Percentiles rank a stretch among this genome's conserved stretches.
Evolutionary conservation across 1,139 yeast genomes (phyloP).

Genomic region (Suhomyces kunorum): DNA sequence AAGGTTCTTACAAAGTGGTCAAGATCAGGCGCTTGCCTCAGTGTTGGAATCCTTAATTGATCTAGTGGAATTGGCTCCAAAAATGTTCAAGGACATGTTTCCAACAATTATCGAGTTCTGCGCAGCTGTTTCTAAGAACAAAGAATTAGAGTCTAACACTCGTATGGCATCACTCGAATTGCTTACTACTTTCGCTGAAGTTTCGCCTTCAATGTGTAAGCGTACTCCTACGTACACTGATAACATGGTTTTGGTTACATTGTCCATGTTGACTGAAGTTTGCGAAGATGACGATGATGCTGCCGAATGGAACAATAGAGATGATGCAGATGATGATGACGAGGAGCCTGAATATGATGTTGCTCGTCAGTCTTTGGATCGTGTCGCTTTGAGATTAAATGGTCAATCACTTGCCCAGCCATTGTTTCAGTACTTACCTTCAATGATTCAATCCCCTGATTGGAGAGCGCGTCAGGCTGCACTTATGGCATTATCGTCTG

Average conservation of each 20-base stretch:
- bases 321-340: constrained; percentile 75
- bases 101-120: constrained; percentile 83
- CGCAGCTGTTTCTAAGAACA: constrained; percentile 76
- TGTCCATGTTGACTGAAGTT: constrained; percentile 89
- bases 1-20: constrained; percentile 73
- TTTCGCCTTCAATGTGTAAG: constrained; percentile 94
- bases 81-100: constrained; percentile 88
- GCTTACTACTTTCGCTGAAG: constrained; percentile 86
- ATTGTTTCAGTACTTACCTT: constrained; percentile 81
- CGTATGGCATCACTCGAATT: constrained; percentile 87
- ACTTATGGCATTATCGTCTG: constrained; percentile 92
- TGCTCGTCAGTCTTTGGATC: constrained; percentile 90
- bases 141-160: constrained; percentile 74
- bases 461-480: constrained; percentile 99
- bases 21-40: constrained; percentile 77
- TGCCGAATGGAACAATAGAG: constrained; percentile 86
- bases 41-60: constrained; percentile 91
- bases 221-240: constrained; percentile 71
- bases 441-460: constrained; percentile 68
- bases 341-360: constrained; percentile 88
- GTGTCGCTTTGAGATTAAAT: constrained; percentile 79
- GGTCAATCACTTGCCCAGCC: constrained; percentile 86
- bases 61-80: constrained; percentile 90
- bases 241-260: constrained; percentile 69
- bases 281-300: constrained; percentile 84